phyloP scores from a whole-genome alignment of 805 yeast genomes.

The Suhomyces canberraensis region DNA sequence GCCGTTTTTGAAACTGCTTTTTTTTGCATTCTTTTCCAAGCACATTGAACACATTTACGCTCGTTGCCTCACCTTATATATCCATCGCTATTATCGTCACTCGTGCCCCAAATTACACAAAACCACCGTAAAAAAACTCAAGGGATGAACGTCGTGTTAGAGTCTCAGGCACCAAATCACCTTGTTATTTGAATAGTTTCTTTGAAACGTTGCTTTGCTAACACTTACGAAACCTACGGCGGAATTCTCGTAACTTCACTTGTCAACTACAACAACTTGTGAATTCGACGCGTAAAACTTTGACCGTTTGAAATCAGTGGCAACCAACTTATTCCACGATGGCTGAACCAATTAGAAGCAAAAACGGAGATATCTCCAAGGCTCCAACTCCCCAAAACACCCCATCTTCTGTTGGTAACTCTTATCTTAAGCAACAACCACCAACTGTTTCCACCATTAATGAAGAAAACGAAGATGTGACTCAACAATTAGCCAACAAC shows the following conservation, averaged over 20 bases:
- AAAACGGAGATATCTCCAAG: constrained; percentile 69
- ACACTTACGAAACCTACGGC: too few species aligned
- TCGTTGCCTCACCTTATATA: too few species aligned
- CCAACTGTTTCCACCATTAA: constrained; percentile 62
- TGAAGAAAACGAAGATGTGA: constrained; percentile 48
- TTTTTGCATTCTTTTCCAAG: too few species aligned
- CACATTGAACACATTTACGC: too few species aligned
- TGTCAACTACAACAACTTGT: too few species aligned
- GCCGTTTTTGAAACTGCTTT: too few species aligned
- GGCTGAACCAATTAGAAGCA: constrained; percentile 83
- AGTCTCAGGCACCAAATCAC: too few species aligned
- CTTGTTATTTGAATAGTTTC: too few species aligned
- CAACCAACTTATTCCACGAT: constrained; percentile 28
- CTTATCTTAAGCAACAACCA: constrained; percentile 63
- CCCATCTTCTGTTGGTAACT: constrained; percentile 80
- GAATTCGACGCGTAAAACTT: neutral
- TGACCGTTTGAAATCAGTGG: neutral
- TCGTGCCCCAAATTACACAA: neutral
- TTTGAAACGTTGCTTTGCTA: too few species aligned
- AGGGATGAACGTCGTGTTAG: constrained; percentile 1
- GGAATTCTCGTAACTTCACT: too few species aligned
- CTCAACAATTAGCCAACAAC: constrained; percentile 60
- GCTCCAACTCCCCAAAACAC: constrained; percentile 99
- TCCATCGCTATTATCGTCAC: too few species aligned
- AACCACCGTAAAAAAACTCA: neutral